Conservation (phyloP, 352 stramenopile species). For the Phytophthora uliginosa region DNA sequence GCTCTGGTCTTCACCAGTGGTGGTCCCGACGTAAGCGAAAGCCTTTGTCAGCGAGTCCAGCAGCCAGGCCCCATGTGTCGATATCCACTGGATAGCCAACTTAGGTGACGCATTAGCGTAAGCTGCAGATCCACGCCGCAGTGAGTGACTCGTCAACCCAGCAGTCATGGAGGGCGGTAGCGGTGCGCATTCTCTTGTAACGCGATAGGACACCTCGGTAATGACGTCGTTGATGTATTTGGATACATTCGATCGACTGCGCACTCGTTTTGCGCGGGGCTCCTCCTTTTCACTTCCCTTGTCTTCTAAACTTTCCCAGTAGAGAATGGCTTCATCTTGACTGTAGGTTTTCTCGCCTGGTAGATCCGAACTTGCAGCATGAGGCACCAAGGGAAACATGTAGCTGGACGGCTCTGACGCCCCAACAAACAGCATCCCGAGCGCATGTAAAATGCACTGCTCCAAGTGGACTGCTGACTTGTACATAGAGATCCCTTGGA, state of each 20-base stretch:
- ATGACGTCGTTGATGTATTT: background rate
- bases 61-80: conserved; percentile 3
- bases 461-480: conserved; percentile 3
- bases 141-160: background rate
- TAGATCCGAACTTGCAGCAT: background rate
- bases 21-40: conserved; percentile 15
- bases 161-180: background rate
- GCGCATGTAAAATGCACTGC: conserved; percentile 10
- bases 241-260: conserved; percentile 2
- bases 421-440: conserved; percentile 13
- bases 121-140: conserved; percentile 9
- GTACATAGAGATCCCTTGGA: conserved; percentile 7
- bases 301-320: conserved; percentile 7
- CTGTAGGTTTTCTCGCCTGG: background rate
- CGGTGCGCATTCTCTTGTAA: background rate
- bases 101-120: conserved; percentile 24
- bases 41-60: conserved; percentile 8
- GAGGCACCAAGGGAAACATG: conserved; percentile 3
- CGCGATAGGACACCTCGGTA: background rate
- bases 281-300: background rate
- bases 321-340: conserved; percentile 7
- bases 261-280: background rate
- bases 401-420: conserved; percentile 7
- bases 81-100: conserved; percentile 17
- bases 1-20: conserved; percentile 10